Evolutionary conservation across 345 rosid species (phyloP).

Genomic region (Trapa bicornis): DNA sequence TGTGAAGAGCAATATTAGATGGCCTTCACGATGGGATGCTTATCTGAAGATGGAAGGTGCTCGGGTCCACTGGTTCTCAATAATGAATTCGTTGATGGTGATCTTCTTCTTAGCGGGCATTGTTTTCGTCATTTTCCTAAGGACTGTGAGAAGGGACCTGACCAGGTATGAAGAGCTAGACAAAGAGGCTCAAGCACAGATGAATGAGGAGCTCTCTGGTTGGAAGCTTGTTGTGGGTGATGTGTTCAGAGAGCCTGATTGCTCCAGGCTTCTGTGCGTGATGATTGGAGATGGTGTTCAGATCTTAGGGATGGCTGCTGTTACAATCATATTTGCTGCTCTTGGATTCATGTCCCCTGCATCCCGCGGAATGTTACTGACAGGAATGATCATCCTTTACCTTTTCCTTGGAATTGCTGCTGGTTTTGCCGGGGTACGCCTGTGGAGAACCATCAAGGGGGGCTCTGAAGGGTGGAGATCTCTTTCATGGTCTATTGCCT

Average conservation of each 20-base stretch:
- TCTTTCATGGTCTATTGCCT: constrained; percentile 2
- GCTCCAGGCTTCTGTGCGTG: constrained; percentile 6
- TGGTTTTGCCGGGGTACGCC: neutral
- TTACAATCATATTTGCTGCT: constrained; percentile 5
- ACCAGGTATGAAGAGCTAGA: constrained; percentile 10
- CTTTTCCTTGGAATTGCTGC: constrained; percentile 1
- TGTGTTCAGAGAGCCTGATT: constrained; percentile 4
- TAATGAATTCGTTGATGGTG: constrained; percentile 1
- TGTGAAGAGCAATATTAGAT: constrained; percentile 9
- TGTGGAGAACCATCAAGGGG: constrained; percentile 11
- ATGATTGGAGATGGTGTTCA: constrained; percentile 11
- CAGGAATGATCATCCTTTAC: neutral
- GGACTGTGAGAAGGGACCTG: constrained; percentile 4
- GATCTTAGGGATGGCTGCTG: constrained; percentile 1
- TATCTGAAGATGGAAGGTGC: constrained; percentile 5
- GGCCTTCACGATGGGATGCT: constrained; percentile 11
- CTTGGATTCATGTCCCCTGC: neutral
- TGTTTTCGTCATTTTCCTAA: neutral
- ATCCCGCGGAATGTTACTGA: constrained; percentile 6
- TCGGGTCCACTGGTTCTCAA: neutral
- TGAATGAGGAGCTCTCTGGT: too few species aligned
- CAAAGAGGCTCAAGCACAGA: constrained; percentile 40
- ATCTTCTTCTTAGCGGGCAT: neutral
- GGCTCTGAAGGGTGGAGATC: constrained; percentile 5
- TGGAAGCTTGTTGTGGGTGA: constrained; percentile 34